Evolutionary conservation across 1,284 basidiomycete species (phyloP).

Genomic region (Fomitopsis pinicola): DNA sequence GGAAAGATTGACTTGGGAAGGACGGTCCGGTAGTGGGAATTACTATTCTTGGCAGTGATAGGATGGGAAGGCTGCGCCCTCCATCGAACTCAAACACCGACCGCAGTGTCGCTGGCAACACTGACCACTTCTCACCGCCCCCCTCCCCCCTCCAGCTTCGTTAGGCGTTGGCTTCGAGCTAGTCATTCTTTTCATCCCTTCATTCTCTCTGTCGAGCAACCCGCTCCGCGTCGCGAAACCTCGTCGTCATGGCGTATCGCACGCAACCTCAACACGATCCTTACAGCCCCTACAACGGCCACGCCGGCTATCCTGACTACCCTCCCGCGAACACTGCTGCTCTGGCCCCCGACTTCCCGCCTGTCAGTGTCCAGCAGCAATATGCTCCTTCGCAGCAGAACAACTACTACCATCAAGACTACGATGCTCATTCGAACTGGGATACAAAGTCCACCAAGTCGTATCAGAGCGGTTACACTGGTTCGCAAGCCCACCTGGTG

Average conservation of each 20-base stretch:
- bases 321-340: slow-evolving; percentile 28
- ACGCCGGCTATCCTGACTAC: slow-evolving; percentile 29
- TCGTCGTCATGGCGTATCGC: slow-evolving; percentile 49
- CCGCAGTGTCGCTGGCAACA: slow-evolving; percentile 9
- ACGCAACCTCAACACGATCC: slow-evolving; percentile 43
- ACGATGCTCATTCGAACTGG: slow-evolving; percentile 48
- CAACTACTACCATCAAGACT: slow-evolving; percentile 21
- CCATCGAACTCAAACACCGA: slow-evolving; percentile 5
- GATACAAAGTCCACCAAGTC: slow-evolving; percentile 62
- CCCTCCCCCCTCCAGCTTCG: background rate
- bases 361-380: slow-evolving; percentile 12
- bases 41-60: background rate
- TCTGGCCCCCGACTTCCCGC: slow-evolving; percentile 34
- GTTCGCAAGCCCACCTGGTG: slow-evolving; percentile 69
- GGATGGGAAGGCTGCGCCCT: background rate
- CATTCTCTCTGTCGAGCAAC: background rate
- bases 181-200: background rate
- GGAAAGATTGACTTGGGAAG: background rate
- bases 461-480: slow-evolving; percentile 57
- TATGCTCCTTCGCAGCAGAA: slow-evolving; percentile 12
- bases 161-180: background rate
- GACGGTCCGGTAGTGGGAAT: background rate
- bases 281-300: slow-evolving; percentile 19
- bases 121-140: slow-evolving; percentile 3
- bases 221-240: slow-evolving; percentile 6